A percentile compares a stretch with the other conserved stretches of the same genome.
These are phyloP conservation scores for Dryas integrifolia DNA, from an alignment of 331 rosid genomes.

Conservation along the genomic window DNA sequence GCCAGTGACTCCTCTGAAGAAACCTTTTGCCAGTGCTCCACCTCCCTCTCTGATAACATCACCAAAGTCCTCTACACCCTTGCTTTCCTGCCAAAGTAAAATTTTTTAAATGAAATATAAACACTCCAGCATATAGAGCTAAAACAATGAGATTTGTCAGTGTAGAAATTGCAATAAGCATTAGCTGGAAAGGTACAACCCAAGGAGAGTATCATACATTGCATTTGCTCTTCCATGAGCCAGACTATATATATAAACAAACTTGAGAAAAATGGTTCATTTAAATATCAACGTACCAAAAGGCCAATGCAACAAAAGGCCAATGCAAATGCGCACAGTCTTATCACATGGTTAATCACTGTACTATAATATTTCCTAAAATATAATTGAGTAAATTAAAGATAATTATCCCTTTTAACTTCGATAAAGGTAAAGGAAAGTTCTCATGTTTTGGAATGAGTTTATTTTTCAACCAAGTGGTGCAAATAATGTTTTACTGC, in stretches of 20 bases:
- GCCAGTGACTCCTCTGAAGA: conserved; percentile 97
- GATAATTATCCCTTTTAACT: no score
- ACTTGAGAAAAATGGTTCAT: background rate
- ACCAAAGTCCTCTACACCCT: conserved; percentile 93
- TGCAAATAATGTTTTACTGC: background rate
- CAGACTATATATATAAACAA: background rate
- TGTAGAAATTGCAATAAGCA: background rate
- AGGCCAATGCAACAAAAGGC: background rate
- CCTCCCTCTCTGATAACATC: conserved; percentile 98
- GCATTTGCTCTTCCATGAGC: background rate
- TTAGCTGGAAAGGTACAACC: background rate
- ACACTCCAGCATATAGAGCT: conserved; percentile 10
- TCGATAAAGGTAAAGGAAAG: no score
- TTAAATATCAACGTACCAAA: background rate
- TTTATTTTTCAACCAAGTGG: background rate
- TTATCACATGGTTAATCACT: background rate
- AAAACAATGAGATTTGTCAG: background rate
- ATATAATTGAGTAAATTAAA: no score
- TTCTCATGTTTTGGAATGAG: background rate
- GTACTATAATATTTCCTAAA: background rate
- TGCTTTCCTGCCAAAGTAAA: conserved; percentile 64
- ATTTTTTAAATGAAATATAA: background rate
- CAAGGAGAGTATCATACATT: background rate
- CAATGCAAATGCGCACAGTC: background rate
- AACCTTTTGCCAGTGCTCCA: conserved; percentile 96